These are phyloP conservation scores for Globisporangium takayamanum DNA, from an alignment of 352 stramenopile genomes.

Conservation along the genomic window DNA sequence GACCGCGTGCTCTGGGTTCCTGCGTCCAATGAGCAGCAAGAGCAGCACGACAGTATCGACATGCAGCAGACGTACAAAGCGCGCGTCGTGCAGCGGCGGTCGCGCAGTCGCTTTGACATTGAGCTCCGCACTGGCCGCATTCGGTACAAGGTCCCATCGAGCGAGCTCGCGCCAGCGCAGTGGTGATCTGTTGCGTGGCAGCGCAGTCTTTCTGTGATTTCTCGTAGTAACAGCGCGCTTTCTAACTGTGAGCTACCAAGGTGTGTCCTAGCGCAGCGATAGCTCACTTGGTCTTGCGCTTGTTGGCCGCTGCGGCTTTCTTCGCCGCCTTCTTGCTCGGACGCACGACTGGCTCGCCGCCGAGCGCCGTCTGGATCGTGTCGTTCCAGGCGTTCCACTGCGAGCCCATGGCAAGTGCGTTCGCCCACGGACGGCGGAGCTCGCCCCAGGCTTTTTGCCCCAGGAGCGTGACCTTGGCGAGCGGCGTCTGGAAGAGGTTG, in stretches of 20 bases:
- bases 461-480: slow-evolving; percentile 61
- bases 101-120: slow-evolving; percentile 39
- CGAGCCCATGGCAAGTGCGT: slow-evolving; percentile 53
- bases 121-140: slow-evolving; percentile 38
- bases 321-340: slow-evolving; percentile 66
- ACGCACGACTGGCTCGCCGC: slow-evolving; percentile 38
- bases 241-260: neutral
- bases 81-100: slow-evolving; percentile 30
- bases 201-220: too few relatives aligned
- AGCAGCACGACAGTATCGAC: neutral
- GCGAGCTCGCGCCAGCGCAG: slow-evolving; percentile 26
- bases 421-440: slow-evolving; percentile 62
- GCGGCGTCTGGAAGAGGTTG: slow-evolving; percentile 55
- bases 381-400: slow-evolving; percentile 77
- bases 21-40: slow-evolving; percentile 1
- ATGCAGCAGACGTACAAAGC: slow-evolving; percentile 32
- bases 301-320: slow-evolving; percentile 37
- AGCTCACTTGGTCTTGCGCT: slow-evolving; percentile 64
- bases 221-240: neutral
- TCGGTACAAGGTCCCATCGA: slow-evolving; percentile 31
- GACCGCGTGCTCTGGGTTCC: slow-evolving; percentile 36
- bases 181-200: neutral
- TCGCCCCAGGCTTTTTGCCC: slow-evolving; percentile 69
- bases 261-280: neutral
- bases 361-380: slow-evolving; percentile 64